Base-by-base conservation (phyloP, 2,329 filamentous ascomycete genomes). In the Triangularia setosa region DNA sequence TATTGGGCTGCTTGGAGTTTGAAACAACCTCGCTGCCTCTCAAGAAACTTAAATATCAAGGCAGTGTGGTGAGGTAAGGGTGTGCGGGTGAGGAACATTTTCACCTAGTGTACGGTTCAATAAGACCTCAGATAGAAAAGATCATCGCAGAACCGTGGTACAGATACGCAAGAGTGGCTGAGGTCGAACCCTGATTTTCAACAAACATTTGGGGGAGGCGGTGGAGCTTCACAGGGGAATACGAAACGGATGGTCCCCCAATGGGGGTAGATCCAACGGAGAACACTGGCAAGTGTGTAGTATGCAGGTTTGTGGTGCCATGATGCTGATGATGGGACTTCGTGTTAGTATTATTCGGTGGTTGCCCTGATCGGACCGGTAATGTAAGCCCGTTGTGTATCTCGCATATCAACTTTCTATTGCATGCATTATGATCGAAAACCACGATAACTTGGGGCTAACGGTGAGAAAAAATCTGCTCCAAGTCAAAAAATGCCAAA, bases 121-220 rank as follows among this genome's bases (percentile, higher is more conserved):
- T 9, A 40, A 40, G 35, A n/a, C 40, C 40, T 18, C 18, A 21
- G 40, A 48, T 1, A 48, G 40, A 9, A 48, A 48, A 21, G 40
- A 48, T 48, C 40, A 48, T 21, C 40, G n/a, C 8, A 2, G 40
- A 48, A 48, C 40, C n/a, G 33, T 59, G 16, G 57, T 55, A 55
- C 25, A 27, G 16, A 28, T 27, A 12, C 23, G 23, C 25, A 55
- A 55, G 23, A 16, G 40, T 59, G 40, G 23, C 57, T 59, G 21
- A 40, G 18, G 57, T 44, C 14, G n/a, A 44, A 25, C 23, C 28
- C 30, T 25, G 21, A 40, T 25, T 44, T 40, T 25, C 40, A 40
- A 48, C 23, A 25, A 59, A 44, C 12, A 44, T 40, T 59, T 59
- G 33, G 25, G n/a, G 57, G 57, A 59, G 33, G 57, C 57, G 57